These are phyloP conservation scores for Dorcoceras hygrometricum DNA, from an alignment of 257 asterid genomes.

Conservation along the genomic window DNA sequence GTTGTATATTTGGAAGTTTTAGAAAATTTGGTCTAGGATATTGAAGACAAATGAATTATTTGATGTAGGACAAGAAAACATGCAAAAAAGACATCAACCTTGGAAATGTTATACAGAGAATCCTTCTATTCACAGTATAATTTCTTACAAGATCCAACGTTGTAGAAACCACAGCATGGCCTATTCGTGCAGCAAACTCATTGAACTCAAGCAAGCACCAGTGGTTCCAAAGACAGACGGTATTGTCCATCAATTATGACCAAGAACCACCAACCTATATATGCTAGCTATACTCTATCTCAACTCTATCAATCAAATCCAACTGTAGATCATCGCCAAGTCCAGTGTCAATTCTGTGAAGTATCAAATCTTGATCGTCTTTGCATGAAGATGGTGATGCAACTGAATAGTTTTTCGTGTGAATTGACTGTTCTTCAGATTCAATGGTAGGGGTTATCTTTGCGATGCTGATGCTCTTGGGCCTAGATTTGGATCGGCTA, in stretches of 20 bases:
- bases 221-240: background rate
- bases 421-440: background rate
- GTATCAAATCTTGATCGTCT: background rate
- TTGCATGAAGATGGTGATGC: background rate
- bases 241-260: background rate
- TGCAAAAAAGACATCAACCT: background rate
- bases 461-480: slow-evolving; percentile 18
- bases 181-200: background rate
- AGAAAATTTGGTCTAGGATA: background rate
- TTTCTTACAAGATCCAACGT: background rate
- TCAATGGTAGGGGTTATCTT: background rate
- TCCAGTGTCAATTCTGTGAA: background rate
- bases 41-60: background rate
- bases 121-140: background rate
- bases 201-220: background rate
- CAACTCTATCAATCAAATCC: background rate
- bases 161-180: background rate
- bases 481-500: slow-evolving; percentile 40
- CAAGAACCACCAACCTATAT: background rate
- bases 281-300: background rate
- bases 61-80: background rate
- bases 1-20: background rate
- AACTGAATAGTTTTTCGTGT: background rate
- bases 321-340: background rate
- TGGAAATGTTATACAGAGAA: background rate